These are phyloP conservation scores for Trichomonascus vanleenenianus DNA, from an alignment of 805 yeast genomes.

Conservation along the genomic window DNA sequence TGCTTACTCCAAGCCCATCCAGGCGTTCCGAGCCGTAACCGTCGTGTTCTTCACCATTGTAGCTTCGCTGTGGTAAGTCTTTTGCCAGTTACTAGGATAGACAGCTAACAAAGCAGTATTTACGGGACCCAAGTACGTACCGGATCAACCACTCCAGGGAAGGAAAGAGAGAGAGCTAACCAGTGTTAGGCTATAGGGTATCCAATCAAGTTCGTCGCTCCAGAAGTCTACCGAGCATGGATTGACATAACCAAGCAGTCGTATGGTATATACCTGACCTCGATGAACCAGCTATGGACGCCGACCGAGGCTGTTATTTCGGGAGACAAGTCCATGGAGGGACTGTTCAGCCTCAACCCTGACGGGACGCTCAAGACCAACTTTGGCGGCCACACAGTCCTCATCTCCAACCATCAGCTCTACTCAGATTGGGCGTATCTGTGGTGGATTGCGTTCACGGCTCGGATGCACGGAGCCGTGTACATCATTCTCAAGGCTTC, in stretches of 20 bases:
- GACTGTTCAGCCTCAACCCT: constrained; percentile 17
- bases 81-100: neutral
- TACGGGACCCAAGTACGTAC: neutral
- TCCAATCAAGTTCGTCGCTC: constrained; percentile 22
- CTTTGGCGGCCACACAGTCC: constrained; percentile 46
- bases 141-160: too few species aligned
- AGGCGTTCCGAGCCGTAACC: constrained; percentile 5
- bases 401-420: constrained; percentile 87
- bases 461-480: constrained; percentile 54
- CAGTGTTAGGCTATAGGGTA: constrained; percentile 17
- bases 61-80: neutral
- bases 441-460: constrained; percentile 79
- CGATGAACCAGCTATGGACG: constrained; percentile 24
- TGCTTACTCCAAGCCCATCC: constrained; percentile 1
- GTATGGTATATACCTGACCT: constrained; percentile 24
- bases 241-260: constrained; percentile 28
- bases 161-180: neutral
- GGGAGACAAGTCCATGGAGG: constrained; percentile 24
- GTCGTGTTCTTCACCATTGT: constrained; percentile 9
- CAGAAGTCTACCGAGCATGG: constrained; percentile 23
- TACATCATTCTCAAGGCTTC: constrained; percentile 75
- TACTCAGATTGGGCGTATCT: constrained; percentile 89
- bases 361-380: constrained; percentile 21
- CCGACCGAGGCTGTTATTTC: constrained; percentile 23
- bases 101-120: neutral